Percentiles rank a stretch among this genome's conserved stretches.
Conservation (phyloP, 2,329 filamentous ascomycete species). For the Microsporum canis region DNA sequence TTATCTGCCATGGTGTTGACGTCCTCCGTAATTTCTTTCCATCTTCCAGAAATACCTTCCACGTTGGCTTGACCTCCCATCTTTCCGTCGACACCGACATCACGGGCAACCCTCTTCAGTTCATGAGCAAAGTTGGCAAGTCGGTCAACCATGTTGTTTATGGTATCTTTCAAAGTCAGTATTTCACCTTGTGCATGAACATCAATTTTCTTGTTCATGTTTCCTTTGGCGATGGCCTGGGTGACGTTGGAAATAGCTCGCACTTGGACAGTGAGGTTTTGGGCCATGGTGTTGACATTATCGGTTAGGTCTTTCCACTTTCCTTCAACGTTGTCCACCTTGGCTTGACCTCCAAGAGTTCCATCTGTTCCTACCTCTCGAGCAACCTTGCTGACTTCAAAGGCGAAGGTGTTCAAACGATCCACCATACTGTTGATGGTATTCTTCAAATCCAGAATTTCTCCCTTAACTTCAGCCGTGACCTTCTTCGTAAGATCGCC, state of each 20-base stretch:
- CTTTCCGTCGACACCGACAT: conserved; percentile 94
- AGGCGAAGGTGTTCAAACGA: conserved; percentile 51
- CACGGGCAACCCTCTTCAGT: conserved; percentile 87
- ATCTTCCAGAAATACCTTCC: conserved; percentile 80
- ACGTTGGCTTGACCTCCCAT: conserved; percentile 97
- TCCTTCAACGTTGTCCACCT: conserved; percentile 54
- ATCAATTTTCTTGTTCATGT: conserved; percentile 92
- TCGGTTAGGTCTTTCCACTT: conserved; percentile 58
- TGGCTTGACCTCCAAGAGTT: conserved; percentile 52
- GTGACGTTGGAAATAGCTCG: conserved; percentile 89
- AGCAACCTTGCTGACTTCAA: conserved; percentile 55
- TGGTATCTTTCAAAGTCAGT: conserved; percentile 83
- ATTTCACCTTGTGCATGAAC: conserved; percentile 94
- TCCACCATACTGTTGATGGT: conserved; percentile 66
- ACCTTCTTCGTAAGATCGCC: conserved; percentile 96
- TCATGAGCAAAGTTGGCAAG: conserved; percentile 93
- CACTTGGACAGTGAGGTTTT: conserved; percentile 56
- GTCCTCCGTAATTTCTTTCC: conserved; percentile 97
- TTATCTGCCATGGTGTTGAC: conserved; percentile 87
- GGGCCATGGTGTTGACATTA: conserved; percentile 57
- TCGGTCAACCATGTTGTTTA: conserved; percentile 97
- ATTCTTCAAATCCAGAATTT: conserved; percentile 89
- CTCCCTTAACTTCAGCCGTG: conserved; percentile 80
- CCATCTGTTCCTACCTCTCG: conserved; percentile 55
- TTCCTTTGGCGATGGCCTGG: conserved; percentile 86